Evolutionary conservation across 2,329 filamentous ascomycete genomes (phyloP).

Genomic region (Aspergillus flavus): DNA sequence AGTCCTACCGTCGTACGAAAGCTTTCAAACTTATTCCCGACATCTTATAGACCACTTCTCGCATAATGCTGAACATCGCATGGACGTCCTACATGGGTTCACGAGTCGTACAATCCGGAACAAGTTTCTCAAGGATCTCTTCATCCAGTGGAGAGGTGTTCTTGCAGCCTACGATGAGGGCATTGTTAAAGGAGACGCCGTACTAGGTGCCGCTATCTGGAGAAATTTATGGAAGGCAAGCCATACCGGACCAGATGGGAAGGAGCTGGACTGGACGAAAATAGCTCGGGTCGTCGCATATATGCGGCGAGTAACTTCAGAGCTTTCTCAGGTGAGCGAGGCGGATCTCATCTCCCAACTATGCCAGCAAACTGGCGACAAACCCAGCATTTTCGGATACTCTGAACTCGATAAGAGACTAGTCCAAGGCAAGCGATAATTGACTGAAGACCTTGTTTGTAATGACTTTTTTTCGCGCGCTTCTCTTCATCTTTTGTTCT

Average conservation of each 20-base stretch:
- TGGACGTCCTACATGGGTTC: constrained; percentile 53
- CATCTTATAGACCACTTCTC: constrained; percentile 93
- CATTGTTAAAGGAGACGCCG: constrained; percentile 49
- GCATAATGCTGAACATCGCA: constrained; percentile 69
- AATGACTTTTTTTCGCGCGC: background rate
- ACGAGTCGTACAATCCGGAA: constrained; percentile 58
- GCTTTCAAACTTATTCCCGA: constrained; percentile 77
- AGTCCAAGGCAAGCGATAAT: constrained; percentile 35
- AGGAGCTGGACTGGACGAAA: constrained; percentile 61
- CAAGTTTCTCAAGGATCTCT: constrained; percentile 79
- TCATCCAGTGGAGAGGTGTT: constrained; percentile 87
- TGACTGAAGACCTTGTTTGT: background rate
- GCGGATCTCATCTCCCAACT: constrained; percentile 57
- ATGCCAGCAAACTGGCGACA: constrained; percentile 40
- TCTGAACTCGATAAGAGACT: constrained; percentile 42
- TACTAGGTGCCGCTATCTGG: constrained; percentile 74
- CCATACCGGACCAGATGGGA: constrained; percentile 42
- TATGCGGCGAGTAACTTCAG: constrained; percentile 60
- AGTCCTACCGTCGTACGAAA: constrained; percentile 67
- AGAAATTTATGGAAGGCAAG: constrained; percentile 84
- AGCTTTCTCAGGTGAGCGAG: constrained; percentile 58
- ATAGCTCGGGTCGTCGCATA: constrained; percentile 66
- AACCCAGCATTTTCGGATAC: constrained; percentile 36
- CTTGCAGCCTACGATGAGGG: constrained; percentile 65
- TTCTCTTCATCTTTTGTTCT: constrained; percentile 6